Evolutionary conservation across 768 basidiomycete species (phyloP).

Genomic region (Pisolithus albus): DNA sequence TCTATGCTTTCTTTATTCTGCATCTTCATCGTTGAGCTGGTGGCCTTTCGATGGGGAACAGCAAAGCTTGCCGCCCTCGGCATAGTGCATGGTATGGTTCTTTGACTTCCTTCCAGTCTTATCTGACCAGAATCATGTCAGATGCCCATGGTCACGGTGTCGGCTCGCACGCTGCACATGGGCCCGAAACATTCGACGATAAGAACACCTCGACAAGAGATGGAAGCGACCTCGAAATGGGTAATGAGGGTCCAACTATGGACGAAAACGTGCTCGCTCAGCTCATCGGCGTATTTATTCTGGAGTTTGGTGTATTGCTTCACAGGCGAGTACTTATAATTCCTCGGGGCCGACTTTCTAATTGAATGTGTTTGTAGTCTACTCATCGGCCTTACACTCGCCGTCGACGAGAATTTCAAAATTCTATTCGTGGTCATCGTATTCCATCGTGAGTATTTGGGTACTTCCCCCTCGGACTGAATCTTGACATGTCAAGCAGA

Average conservation of each 20-base stretch:
- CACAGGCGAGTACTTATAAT: slow-evolving; percentile 47
- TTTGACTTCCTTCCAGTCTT: not conserved
- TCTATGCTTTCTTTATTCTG: slow-evolving; percentile 74
- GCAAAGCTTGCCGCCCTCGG: slow-evolving; percentile 63
- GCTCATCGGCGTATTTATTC: slow-evolving; percentile 79
- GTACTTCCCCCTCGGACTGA: not conserved
- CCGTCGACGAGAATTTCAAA: slow-evolving; percentile 78
- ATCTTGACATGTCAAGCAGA: slow-evolving; percentile 37
- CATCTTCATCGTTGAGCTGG: slow-evolving; percentile 79
- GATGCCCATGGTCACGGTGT: slow-evolving; percentile 63
- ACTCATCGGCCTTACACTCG: slow-evolving; percentile 85
- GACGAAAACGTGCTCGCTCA: slow-evolving; percentile 54
- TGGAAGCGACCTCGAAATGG: slow-evolving; percentile 21
- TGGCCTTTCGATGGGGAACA: slow-evolving; percentile 84
- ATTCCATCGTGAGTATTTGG: slow-evolving; percentile 75
- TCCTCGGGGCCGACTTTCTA: not conserved
- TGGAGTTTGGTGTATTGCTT: slow-evolving; percentile 90
- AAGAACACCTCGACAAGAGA: slow-evolving; percentile 1
- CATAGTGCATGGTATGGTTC: slow-evolving; percentile 48
- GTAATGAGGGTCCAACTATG: slow-evolving; percentile 11
- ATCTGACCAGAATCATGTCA: slow-evolving; percentile 15
- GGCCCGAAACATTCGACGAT: slow-evolving; percentile 41
- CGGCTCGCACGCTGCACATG: slow-evolving; percentile 61
- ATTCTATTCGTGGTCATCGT: slow-evolving; percentile 84
- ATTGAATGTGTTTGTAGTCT: slow-evolving; percentile 37